These are phyloP conservation scores for Adansonia grandidieri DNA, from an alignment of 441 rosid species.

Conservation along the genomic window DNA sequence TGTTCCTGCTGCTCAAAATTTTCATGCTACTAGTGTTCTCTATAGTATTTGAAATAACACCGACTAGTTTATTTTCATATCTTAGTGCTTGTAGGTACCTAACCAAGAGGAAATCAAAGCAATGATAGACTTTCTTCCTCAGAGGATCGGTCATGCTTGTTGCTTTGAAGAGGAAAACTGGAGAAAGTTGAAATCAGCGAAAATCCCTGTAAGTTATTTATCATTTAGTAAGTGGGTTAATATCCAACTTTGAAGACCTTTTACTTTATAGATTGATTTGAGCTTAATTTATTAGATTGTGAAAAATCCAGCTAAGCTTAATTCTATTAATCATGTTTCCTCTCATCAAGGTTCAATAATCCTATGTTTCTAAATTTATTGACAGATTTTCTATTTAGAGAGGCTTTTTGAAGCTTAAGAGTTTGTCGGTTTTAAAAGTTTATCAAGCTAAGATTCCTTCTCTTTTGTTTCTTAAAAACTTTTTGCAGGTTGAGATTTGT, in stretches of 20 bases:
- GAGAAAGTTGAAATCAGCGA: slow-evolving; percentile 59
- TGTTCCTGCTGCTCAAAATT: slow-evolving; percentile 24
- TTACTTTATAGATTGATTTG: slow-evolving; percentile 7
- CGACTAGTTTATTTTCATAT: slow-evolving; percentile 48
- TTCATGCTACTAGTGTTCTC: slow-evolving; percentile 4
- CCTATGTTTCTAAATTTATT: not conserved
- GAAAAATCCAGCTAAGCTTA: not conserved
- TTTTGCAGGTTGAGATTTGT: slow-evolving; percentile 90
- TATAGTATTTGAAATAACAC: slow-evolving; percentile 27
- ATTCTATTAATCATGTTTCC: slow-evolving; percentile 3
- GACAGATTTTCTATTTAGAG: not conserved
- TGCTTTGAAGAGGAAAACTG: slow-evolving; percentile 67
- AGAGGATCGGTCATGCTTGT: slow-evolving; percentile 90
- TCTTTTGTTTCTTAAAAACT: not conserved
- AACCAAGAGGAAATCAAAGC: slow-evolving; percentile 74
- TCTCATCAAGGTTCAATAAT: not conserved
- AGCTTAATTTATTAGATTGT: not conserved
- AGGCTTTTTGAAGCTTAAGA: slow-evolving; percentile 14
- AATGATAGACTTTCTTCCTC: slow-evolving; percentile 89
- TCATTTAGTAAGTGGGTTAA: not conserved
- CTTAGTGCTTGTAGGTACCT: slow-evolving; percentile 89
- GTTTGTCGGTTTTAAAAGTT: slow-evolving; percentile 7
- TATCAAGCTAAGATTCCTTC: not conserved
- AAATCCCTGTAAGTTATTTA: slow-evolving; percentile 59
- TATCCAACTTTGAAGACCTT: not conserved